Evolutionary conservation across 768 basidiomycete species (phyloP), one percentile per base, ranked within the genome.

Genomic region (Coprinopsis cinerea): DNA sequence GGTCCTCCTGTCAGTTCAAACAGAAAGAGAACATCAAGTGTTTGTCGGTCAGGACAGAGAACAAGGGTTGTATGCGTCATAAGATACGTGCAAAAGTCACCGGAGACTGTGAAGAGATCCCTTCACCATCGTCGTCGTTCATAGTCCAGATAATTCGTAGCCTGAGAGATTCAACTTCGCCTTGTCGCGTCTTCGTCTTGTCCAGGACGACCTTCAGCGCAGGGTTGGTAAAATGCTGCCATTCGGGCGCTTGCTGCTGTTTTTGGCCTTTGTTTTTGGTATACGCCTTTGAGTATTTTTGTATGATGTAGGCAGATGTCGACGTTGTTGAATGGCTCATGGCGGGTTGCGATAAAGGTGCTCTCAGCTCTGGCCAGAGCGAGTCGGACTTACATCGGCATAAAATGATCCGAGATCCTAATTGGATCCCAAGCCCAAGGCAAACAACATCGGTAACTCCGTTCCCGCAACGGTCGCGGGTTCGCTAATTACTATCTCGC

Each of bases 211-310:
- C 73, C 32, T 68, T 74, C 51, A 90, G 77, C 44, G 73, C 63
- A 1, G 88, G 86, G 56, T 89, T 87, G 17, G 76, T 76, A 57
- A 82, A 88, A 59, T 89, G 87, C 58, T 88, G 83, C 88, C 88
- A 90, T 61, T 87, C 85, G 2, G 70, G 48, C 27, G 64, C 60
- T 27, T 42, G 49, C 18, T 57, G 36, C 26, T 59, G 55, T 42
- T 37, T 39, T 30, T 66, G 58, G 9, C 55, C 47, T 18, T 47
- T 56, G 23, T 56, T 58, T 18, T 44, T 47, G 5, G 79, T 75
- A 58, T 83, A 82, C 22, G 83, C 82, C 45, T 80, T 74, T 42
- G 85, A 88, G 59, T 88, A 88, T 61, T 86, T 87, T 48, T 62
- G 59, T 23, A 87, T 68, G 13, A 70, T 51, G 58, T 81, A 84